A percentile compares a stretch with the other conserved stretches of the same genome.
Conservation (phyloP, 2,329 filamentous ascomycete genomes). For the Ceratocystis papillata region DNA sequence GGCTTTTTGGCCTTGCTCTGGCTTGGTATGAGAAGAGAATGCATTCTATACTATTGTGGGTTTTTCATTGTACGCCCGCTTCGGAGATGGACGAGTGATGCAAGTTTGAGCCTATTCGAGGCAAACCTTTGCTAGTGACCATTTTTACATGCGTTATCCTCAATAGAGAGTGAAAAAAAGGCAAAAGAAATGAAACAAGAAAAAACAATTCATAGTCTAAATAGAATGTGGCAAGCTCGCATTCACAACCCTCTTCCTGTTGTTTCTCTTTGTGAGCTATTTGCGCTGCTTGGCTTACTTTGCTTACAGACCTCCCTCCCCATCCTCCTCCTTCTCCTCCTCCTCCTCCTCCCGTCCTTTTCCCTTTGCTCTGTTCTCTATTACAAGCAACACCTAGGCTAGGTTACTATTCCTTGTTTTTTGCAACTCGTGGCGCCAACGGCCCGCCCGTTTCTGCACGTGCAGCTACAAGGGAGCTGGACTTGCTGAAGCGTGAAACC, state of each 20-base stretch:
- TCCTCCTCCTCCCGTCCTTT: background rate
- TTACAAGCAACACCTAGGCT: background rate
- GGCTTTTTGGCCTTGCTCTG: too few species aligned
- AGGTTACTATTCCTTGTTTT: background rate
- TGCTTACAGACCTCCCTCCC: background rate
- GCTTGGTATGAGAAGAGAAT: background rate
- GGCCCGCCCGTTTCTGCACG: constrained; percentile 8
- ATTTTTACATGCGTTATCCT: background rate
- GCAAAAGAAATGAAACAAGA: background rate
- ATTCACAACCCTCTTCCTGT: background rate
- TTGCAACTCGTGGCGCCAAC: background rate
- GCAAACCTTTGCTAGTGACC: background rate
- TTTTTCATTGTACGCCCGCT: background rate
- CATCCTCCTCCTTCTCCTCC: background rate
- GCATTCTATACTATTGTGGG: too few species aligned
- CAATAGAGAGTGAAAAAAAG: too few species aligned
- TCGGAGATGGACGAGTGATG: background rate
- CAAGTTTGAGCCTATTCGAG: background rate
- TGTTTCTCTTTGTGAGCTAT: background rate
- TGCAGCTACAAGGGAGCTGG: background rate
- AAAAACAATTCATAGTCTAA: background rate
- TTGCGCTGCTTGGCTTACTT: background rate
- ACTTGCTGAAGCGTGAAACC: constrained; percentile 5
- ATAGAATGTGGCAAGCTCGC: background rate
- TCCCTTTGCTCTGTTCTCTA: background rate